Evolutionary conservation across 305 asterid genomes (phyloP), one percentile per base, ranked within the genome.

Genomic region (Stenogyne calaminthoides): DNA sequence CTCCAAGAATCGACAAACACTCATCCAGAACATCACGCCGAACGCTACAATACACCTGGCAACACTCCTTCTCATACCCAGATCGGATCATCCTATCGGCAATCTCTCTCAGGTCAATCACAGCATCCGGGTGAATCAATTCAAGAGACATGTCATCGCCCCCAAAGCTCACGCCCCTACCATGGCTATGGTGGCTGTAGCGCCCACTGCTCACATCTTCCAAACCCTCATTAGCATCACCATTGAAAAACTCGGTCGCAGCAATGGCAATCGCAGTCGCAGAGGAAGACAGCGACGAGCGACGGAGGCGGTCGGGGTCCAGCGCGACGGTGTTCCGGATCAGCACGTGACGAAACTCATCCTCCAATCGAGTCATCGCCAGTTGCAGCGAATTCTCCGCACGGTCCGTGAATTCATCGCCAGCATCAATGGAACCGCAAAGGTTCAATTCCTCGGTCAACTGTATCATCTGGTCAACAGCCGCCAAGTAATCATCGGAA

Each of bases 1-100:
- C 91, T 47, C 95, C 97, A 57, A 95, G 89, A 70, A 84, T 87
- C 15, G 76, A 64, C 92, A 92, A 66, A 78, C 89, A 88, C 71
- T 95, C 99, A 47, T 92, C 98, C 2, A 95, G 86, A 54, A 84
- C 96, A 76, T 90, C 96, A 12, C 98, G 88, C 29, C 97, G 92
- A 25, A 92, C 95, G 59, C 84, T 85, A 14, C 91, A 88, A 64
- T 95, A 95, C 18, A 85, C 95, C 87, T 95, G 97, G 68, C 93
- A 92, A 71, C 99, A 92, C 77, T 95, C 99, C 83, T 91, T 92
- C 27, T 92, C 99, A 65, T 95, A 95, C 46, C 97, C 96, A 29
- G 95, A 84, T 57, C 92, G 88, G 76, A 90, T 86, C 98, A 95
- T 92, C 69, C 99, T 70, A 71, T 87, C 88, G 0, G 99, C 97